Base-by-base conservation (phyloP, 2,329 filamentous ascomycete genomes). In the Epichloe sylvatica region DNA sequence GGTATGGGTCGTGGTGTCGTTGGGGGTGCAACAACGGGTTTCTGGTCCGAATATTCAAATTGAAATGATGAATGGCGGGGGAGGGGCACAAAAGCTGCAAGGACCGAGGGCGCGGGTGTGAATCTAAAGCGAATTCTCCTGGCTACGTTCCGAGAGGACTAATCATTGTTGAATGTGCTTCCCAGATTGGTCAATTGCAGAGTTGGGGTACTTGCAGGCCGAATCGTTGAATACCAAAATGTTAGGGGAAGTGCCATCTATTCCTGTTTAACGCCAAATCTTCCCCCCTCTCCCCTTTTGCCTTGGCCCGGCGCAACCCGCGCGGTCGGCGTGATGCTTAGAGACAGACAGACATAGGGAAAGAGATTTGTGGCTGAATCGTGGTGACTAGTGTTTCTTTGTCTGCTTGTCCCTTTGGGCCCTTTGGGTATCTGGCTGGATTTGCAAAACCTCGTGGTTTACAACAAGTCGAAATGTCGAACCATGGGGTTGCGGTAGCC, bases 281-380 rank as follows among this genome's bases (percentile, higher is more conserved):
- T 23, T 23, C 5, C 21, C 23, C 5, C 23, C n/a, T 12, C 11
- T 21, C 12, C 1, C n/a, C n/a, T n/a, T 8, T 39, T 37, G 45
- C 34, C 25, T 15, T 47, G 51, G 47, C 51, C 51, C 47, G 47
- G 45, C 40, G 45, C 45, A 52, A 50, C 44, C 51, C 51, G 47
- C 46, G 12, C 33, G 19, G 33, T 17, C 44, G 21, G 45, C 33
- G 15, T 40, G 17, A 19, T 40, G 38, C 38, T 30, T 30, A 9
- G 25, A 30, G 25, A 30, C 3, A 30, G 25, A 30, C 25, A 9
- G 8, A 30, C 8, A 30, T 8, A 4, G 25, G 25, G 8, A 30
- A 30, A 30, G 25, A 30, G 25, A 30, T 30, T 30, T 30, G 25
- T 30, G 25, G 25, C 8, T 30, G 25, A 9, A 30, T 30, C 8